Evolutionary conservation across 306 rosid species (phyloP), one percentile per base, ranked within the genome.

Genomic region (Casuarina glauca): DNA sequence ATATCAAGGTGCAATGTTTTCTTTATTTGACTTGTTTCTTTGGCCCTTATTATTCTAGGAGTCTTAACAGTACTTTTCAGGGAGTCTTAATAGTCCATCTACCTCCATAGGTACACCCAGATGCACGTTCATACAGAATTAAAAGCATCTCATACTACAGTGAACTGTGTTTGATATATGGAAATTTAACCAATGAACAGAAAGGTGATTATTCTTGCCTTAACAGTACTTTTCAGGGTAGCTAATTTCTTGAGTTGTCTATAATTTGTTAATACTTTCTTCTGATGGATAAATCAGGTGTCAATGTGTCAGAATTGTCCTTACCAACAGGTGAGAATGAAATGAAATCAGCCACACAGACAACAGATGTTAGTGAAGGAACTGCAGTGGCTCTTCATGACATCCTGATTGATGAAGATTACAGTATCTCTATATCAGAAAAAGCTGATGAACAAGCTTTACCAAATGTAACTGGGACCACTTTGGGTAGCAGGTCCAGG

Each of bases 141-240:
- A 92, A 88, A 85, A 82, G 86, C 83, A 84, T 92, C 76, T 93
- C 97, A 5, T 84, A 78, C 78, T 88, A 85, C 55, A 78, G 66
- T 62, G 88, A 85, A 66, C 78, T 90, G 81, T 87, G 90, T 75
- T 70, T 71, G 80, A 88, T 92, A 57, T 92, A 88, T 53, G 91
- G 87, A 78, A 81, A 82, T 11, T 70, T 32, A 60, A 48, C 19
- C 61, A 73, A 75, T 26, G 87, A 73, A 69, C 76, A 48, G 52
- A 87, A 82, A 87, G 86, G 92, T 91, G 84, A 61, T 11, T 52
- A 67, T 77, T 74, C 19, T 82, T 19, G 13, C 38, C 32, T 38
- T 61, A 54, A 15, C 51, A 51, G 58, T 69, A 20, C 63, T 42
- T 15, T 46, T 42, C 60, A 66, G 58, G 16, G 60, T 60, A 70